Conservation (phyloP, 768 basidiomycete species). For the Pulveroboletus sp. region DNA sequence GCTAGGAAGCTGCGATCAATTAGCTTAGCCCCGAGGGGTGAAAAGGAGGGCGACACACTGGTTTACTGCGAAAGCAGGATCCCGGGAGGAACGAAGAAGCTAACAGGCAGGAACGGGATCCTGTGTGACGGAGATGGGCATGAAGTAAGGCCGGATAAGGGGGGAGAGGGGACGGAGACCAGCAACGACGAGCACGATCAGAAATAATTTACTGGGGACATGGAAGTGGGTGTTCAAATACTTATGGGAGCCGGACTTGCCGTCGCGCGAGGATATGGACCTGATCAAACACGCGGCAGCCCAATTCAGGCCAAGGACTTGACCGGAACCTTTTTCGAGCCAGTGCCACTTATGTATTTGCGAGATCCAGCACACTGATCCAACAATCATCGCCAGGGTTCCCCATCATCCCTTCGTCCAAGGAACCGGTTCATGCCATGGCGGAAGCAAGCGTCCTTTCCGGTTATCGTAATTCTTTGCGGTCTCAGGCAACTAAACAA, state of each 20-base stretch:
- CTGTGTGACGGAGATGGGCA: constrained; percentile 28
- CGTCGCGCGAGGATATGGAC: constrained; percentile 24
- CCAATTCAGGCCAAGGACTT: constrained; percentile 24
- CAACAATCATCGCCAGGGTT: constrained; percentile 7
- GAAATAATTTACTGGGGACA: constrained; percentile 31
- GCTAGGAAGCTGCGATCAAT: constrained; percentile 12
- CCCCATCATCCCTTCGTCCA: constrained; percentile 5
- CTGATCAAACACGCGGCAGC: constrained; percentile 27
- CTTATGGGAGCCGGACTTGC: constrained; percentile 25
- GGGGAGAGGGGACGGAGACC: neutral
- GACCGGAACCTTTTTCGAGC: constrained; percentile 11
- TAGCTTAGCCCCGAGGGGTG: neutral
- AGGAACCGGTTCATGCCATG: constrained; percentile 16
- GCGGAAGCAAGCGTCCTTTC: constrained; percentile 12
- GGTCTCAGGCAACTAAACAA: constrained; percentile 11
- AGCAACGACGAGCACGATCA: constrained; percentile 16
- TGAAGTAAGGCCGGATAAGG: constrained; percentile 11
- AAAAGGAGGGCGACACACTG: constrained; percentile 5
- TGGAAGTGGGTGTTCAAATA: constrained; percentile 28
- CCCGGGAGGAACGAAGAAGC: neutral
- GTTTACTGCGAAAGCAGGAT: constrained; percentile 2
- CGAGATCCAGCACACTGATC: constrained; percentile 16
- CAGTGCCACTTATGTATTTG: constrained; percentile 3
- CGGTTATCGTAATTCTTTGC: constrained; percentile 3
- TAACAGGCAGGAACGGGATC: constrained; percentile 17